Percentiles rank a stretch among this genome's conserved stretches.
phyloP scores from a whole-genome alignment of 768 basidiomycete species.

The Leccinellum luteum region DNA sequence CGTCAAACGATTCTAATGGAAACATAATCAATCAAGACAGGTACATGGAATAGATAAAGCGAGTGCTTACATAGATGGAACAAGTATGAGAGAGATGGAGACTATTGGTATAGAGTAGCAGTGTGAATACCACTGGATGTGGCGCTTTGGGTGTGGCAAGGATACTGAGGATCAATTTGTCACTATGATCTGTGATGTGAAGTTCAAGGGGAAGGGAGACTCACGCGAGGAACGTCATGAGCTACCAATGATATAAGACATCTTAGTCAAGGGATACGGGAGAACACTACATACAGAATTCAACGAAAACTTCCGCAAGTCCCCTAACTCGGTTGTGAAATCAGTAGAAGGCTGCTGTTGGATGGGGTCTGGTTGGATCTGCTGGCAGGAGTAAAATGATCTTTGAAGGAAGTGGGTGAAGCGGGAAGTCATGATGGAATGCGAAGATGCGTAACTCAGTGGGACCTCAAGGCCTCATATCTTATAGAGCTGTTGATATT shows the following conservation, averaged over 20 bases:
- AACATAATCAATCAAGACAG: neutral
- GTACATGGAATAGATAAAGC: too few relatives aligned
- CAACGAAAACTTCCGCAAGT: slow-evolving; percentile 15
- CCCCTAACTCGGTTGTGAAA: slow-evolving; percentile 9
- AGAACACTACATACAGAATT: slow-evolving; percentile 9
- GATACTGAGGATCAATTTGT: slow-evolving; percentile 3
- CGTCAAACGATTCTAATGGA: slow-evolving; percentile 2
- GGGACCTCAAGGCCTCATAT: too few relatives aligned
- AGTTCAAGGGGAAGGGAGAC: too few relatives aligned
- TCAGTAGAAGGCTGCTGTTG: neutral
- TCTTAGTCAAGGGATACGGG: neutral
- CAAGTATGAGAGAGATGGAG: slow-evolving; percentile 14
- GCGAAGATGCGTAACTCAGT: too few relatives aligned
- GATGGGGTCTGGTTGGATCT: neutral
- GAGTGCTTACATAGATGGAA: slow-evolving; percentile 7
- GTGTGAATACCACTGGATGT: slow-evolving; percentile 4
- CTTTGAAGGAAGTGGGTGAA: neutral
- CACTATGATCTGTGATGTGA: neutral
- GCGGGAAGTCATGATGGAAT: too few relatives aligned
- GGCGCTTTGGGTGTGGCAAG: slow-evolving; percentile 7
- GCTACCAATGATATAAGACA: neutral
- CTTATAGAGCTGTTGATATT: too few relatives aligned
- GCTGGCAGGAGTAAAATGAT: neutral
- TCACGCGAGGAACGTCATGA: slow-evolving; percentile 19
- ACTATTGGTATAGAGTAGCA: slow-evolving; percentile 27